These are phyloP conservation scores for Lentinus brumalis DNA, from an alignment of 768 basidiomycete species.

Conservation along the genomic window DNA sequence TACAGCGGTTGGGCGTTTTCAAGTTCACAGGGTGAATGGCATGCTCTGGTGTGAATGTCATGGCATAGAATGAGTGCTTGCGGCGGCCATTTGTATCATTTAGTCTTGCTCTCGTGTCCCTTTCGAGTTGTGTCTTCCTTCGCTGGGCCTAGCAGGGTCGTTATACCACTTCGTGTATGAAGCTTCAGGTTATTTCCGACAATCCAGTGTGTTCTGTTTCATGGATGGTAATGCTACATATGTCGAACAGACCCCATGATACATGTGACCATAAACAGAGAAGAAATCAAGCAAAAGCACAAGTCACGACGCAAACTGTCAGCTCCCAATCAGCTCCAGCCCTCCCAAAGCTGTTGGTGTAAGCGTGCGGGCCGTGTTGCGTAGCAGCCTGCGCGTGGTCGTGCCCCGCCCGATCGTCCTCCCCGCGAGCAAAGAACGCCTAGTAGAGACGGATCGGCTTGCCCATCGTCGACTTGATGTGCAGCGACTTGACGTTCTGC, in stretches of 20 bases:
- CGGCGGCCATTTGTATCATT: no score
- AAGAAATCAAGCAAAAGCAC: neutral
- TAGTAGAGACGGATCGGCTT: slow-evolving; percentile 95
- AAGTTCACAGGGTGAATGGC: neutral
- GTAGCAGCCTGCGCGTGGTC: slow-evolving; percentile 48
- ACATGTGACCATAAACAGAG: no score
- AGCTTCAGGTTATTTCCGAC: no score
- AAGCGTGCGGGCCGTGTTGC: slow-evolving; percentile 99
- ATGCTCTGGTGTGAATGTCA: no score
- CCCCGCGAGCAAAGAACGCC: slow-evolving; percentile 22
- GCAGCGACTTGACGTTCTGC: slow-evolving; percentile 99
- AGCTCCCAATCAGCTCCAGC: slow-evolving; percentile 90
- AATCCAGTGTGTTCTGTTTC: no score
- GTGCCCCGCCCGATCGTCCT: slow-evolving; percentile 3
- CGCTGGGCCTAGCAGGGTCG: no score
- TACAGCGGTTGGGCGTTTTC: slow-evolving; percentile 11
- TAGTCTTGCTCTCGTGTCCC: no score
- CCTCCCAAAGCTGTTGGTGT: slow-evolving; percentile 78
- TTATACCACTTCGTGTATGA: no score
- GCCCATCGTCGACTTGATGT: slow-evolving; percentile 99
- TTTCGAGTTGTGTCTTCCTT: no score
- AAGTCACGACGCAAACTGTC: slow-evolving; percentile 40
- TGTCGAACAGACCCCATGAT: no score
- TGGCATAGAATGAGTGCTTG: no score
- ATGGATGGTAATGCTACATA: no score